phyloP scores from a whole-genome alignment of 2,329 filamentous ascomycete species.

The Phoma sp. region DNA sequence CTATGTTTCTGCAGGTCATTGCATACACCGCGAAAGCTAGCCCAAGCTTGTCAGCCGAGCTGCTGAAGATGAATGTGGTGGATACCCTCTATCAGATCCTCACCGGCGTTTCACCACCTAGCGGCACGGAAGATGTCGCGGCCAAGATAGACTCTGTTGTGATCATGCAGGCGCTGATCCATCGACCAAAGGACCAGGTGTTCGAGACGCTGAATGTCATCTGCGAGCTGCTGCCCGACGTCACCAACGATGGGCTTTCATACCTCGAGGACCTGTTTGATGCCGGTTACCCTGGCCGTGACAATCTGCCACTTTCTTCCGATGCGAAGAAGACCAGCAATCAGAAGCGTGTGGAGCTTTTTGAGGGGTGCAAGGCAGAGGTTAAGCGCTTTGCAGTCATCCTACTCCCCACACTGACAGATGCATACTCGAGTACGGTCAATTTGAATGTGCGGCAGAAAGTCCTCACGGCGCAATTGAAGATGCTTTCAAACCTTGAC shows the following conservation, averaged over 20 bases:
- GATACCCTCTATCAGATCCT: conserved; percentile 97
- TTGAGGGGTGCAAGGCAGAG: conserved; percentile 83
- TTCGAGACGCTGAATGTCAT: conserved; percentile 98
- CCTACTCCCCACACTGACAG: conserved; percentile 90
- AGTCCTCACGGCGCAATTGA: conserved; percentile 91
- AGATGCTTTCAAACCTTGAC: conserved; percentile 97
- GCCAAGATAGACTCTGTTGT: conserved; percentile 94
- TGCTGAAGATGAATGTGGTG: conserved; percentile 95
- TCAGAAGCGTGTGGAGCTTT: conserved; percentile 79
- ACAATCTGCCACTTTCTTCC: conserved; percentile 52
- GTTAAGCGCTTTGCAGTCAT: conserved; percentile 92
- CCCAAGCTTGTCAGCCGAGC: conserved; percentile 81
- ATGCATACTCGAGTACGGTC: conserved; percentile 96
- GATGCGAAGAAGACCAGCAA: conserved; percentile 65
- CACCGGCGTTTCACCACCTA: conserved; percentile 91
- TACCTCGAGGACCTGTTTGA: conserved; percentile 59
- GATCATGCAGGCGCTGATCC: conserved; percentile 98
- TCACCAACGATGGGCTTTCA: conserved; percentile 64
- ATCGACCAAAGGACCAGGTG: conserved; percentile 92
- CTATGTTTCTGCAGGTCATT: conserved; percentile 90
- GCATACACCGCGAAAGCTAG: conserved; percentile 90
- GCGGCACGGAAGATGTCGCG: conserved; percentile 75
- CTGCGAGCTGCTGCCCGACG: conserved; percentile 85
- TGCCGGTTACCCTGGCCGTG: conserved; percentile 56
- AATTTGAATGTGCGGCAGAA: conserved; percentile 94